Evolutionary conservation across 2,329 filamentous ascomycete species (phyloP), one percentile per base, ranked within the genome.

Genomic region (Trichoderma cornu-damae): DNA sequence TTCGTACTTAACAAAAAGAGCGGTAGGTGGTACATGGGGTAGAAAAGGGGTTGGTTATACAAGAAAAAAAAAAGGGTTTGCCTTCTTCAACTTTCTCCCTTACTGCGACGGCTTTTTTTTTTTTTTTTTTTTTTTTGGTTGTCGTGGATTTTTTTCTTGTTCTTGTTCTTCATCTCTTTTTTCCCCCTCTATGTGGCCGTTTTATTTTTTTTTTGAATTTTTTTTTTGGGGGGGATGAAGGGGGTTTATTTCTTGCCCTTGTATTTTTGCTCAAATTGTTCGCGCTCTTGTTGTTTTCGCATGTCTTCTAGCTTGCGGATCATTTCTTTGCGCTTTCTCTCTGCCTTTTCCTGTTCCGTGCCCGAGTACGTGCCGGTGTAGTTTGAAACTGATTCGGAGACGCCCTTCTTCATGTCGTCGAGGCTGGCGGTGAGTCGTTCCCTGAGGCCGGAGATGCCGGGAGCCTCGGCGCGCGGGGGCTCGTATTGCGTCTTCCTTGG

Each of bases 221-320:
- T 46, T 54, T 9, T 37, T 38, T n/a, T n/a, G n/a, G n/a, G n/a
- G n/a, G n/a, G n/a, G n/a, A n/a, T n/a, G n/a, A n/a, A n/a, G n/a
- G n/a, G n/a, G n/a, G n/a, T 47, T 57, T 59, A 68, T 56, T 54
- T 58, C 54, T 64, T 63, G 44, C 60, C 60, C 69, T 73, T 71
- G 67, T 74, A 76, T 66, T 77, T 75, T 59, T 68, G 72, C 40
- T 75, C 70, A 56, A 73, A 73, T 60, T 72, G 69, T 14, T 71
- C 67, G 2, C 70, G 66, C 61, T 72, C 69, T 59, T 73, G 67
- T 61, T 72, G 63, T 50, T 64, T 64, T 20, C 71, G 66, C 64
- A 68, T 68, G 11, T 67, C 60, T 63, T 75, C 73, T 7, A 73
- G 60, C 65, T 71, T 69, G 38, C 65, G 66, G 12, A 73, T 59